phyloP scores from a whole-genome alignment of 108 stramenopile species.

The Asterionellopsis glacialis region DNA sequence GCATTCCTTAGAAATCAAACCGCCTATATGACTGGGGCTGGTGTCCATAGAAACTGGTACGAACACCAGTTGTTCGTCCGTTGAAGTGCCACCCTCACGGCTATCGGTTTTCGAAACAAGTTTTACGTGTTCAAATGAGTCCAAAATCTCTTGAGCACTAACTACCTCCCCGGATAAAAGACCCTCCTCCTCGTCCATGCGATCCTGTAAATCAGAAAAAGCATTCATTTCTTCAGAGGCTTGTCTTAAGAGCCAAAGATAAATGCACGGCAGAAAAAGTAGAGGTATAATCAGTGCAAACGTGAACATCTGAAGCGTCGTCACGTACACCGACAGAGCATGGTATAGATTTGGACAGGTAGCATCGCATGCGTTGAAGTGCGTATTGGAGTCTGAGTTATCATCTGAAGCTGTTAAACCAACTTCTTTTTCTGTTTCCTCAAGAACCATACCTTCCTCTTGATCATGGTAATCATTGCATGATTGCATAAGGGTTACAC shows the following conservation, averaged over 20 bases:
- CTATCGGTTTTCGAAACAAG: slow-evolving; percentile 15
- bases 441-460: slow-evolving; percentile 3
- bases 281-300: slow-evolving; percentile 58
- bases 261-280: slow-evolving; percentile 61
- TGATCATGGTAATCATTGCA: slow-evolving; percentile 39
- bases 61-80: slow-evolving; percentile 2
- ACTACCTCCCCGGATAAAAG: slow-evolving; percentile 8
- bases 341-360: slow-evolving; percentile 54
- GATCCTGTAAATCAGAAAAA: slow-evolving; percentile 43
- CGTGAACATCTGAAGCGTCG: slow-evolving; percentile 47
- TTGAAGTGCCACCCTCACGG: neutral
- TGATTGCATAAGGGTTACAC: slow-evolving; percentile 46
- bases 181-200: slow-evolving; percentile 40
- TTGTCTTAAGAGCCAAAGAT: slow-evolving; percentile 53
- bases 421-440: neutral
- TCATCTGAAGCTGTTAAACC: slow-evolving; percentile 5
- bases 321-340: slow-evolving; percentile 38
- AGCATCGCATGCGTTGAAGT: slow-evolving; percentile 41
- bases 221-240: slow-evolving; percentile 39
- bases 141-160: slow-evolving; percentile 38
- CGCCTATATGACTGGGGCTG: slow-evolving; percentile 1
- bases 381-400: neutral
- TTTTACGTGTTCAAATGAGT: slow-evolving; percentile 40
- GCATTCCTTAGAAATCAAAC: slow-evolving; percentile 40
- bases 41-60: slow-evolving; percentile 2